Percentiles rank a stretch among this genome's conserved stretches.
Conservation (phyloP, 768 basidiomycete genomes). For the Boletellus sp. region DNA sequence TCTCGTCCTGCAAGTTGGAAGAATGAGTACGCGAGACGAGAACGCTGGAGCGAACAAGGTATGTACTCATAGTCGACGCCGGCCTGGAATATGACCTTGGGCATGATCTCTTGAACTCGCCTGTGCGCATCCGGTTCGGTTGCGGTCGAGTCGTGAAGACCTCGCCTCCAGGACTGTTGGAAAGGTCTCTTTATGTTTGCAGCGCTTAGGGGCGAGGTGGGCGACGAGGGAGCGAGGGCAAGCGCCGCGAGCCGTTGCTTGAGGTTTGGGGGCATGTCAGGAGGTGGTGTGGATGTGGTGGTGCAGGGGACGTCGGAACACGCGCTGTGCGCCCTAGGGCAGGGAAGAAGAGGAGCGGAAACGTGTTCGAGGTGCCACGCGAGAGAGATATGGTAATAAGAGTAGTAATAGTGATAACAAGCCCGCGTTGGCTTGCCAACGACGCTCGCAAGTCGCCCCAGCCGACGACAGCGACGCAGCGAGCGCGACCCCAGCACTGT, state of each 20-base stretch:
- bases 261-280: conserved; percentile 39
- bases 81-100: conserved; percentile 78
- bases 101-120: conserved; percentile 61
- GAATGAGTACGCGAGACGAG: conserved; percentile 16
- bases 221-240: conserved; percentile 50
- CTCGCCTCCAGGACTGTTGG: conserved; percentile 52
- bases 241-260: conserved; percentile 68
- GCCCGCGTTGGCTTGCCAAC: too few relatives aligned
- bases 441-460: too few relatives aligned
- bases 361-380: not conserved
- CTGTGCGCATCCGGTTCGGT: conserved; percentile 34
- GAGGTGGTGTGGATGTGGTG: not conserved
- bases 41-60: not conserved
- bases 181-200: conserved; percentile 38
- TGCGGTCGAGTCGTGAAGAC: conserved; percentile 23
- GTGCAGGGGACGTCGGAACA: not conserved
- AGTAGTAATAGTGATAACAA: too few relatives aligned
- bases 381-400: too few relatives aligned
- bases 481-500: too few relatives aligned
- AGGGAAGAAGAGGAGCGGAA: not conserved
- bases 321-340: not conserved
- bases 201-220: conserved; percentile 33
- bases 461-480: too few relatives aligned
- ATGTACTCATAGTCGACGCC: conserved; percentile 87
- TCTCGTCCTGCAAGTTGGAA: conserved; percentile 54